Percentiles rank a stretch among this genome's conserved stretches.
These are phyloP conservation scores for Annulohypoxylon moriforme DNA, from an alignment of 495 filamentous ascomycete genomes.

Conservation along the genomic window DNA sequence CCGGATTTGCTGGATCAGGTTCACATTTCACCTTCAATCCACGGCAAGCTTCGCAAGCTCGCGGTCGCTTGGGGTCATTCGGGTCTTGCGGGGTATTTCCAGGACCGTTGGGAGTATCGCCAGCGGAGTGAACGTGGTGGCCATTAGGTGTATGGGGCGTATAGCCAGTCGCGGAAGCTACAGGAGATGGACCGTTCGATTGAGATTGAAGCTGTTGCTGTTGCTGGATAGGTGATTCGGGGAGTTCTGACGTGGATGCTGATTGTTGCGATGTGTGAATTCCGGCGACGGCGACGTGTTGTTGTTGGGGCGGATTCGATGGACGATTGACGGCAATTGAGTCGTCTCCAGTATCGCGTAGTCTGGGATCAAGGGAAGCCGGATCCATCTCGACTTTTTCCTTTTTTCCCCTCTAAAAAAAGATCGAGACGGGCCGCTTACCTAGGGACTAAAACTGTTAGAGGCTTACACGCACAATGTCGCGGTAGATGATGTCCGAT, in stretches of 20 bases:
- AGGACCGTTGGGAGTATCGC: constrained; percentile 31
- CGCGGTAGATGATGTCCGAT: constrained; percentile 38
- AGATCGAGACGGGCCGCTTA: constrained; percentile 36
- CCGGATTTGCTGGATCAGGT: constrained; percentile 69
- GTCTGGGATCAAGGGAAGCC: constrained; percentile 44
- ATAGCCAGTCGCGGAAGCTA: constrained; percentile 20
- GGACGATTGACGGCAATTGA: constrained; percentile 40
- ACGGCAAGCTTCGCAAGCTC: constrained; percentile 94
- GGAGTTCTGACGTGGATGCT: too few species aligned
- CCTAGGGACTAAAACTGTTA: constrained; percentile 27
- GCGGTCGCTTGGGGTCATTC: constrained; percentile 76
- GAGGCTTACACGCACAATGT: constrained; percentile 39
- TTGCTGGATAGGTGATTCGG: constrained; percentile 36
- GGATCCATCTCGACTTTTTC: constrained; percentile 43
- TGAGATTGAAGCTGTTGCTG: constrained; percentile 34
- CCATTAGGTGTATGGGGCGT: constrained; percentile 38
- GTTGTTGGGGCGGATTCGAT: constrained; percentile 18
- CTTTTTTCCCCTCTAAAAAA: constrained; percentile 25
- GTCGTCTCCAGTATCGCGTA: constrained; percentile 44
- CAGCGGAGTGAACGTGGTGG: constrained; percentile 17
- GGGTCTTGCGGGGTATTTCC: constrained; percentile 47
- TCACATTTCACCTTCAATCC: constrained; percentile 92
- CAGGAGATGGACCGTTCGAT: constrained; percentile 31
- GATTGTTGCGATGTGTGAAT: not conserved
- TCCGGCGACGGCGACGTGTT: constrained; percentile 19